A percentile compares a stretch with the other conserved stretches of the same genome.
Conservation (phyloP, 2,329 filamentous ascomycete species). For the Aphanoascus verrucosus region DNA sequence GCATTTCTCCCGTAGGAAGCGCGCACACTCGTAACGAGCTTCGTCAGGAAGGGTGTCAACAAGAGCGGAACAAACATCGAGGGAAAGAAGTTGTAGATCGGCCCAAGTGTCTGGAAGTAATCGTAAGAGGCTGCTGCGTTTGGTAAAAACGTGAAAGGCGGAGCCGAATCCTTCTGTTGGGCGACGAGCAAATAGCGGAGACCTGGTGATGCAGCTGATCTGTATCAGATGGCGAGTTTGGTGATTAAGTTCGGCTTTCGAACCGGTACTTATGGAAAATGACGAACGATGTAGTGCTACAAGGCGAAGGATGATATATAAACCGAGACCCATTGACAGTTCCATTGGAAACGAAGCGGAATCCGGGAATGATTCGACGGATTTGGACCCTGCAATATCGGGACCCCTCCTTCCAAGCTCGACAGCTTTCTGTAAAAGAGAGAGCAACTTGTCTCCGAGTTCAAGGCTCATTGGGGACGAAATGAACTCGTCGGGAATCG, state of each 20-base stretch:
- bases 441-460: slow-evolving; percentile 34
- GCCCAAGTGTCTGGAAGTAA: slow-evolving; percentile 25
- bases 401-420: slow-evolving; percentile 18
- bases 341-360: background rate
- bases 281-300: slow-evolving; percentile 32
- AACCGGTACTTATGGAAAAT: slow-evolving; percentile 22
- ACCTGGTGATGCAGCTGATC: slow-evolving; percentile 34
- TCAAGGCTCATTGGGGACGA: slow-evolving; percentile 23
- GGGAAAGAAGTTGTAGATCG: slow-evolving; percentile 31
- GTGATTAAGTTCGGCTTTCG: slow-evolving; percentile 23
- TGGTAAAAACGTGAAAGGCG: slow-evolving; percentile 20
- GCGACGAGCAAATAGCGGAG: slow-evolving; percentile 26
- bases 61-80: slow-evolving; percentile 37
- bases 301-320: slow-evolving; percentile 33
- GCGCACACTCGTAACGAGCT: slow-evolving; percentile 32
- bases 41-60: slow-evolving; percentile 38
- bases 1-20: slow-evolving; percentile 35
- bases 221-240: slow-evolving; percentile 30
- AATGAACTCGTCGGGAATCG: slow-evolving; percentile 27
- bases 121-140: slow-evolving; percentile 15
- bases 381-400: background rate
- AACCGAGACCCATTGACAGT: slow-evolving; percentile 29
- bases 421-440: slow-evolving; percentile 30
- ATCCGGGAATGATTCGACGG: background rate
- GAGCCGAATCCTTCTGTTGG: slow-evolving; percentile 24